Evolutionary conservation across 176 grass and related monocot genomes (phyloP), one percentile per base, ranked within the genome.

Genomic region (Avena eriantha): DNA sequence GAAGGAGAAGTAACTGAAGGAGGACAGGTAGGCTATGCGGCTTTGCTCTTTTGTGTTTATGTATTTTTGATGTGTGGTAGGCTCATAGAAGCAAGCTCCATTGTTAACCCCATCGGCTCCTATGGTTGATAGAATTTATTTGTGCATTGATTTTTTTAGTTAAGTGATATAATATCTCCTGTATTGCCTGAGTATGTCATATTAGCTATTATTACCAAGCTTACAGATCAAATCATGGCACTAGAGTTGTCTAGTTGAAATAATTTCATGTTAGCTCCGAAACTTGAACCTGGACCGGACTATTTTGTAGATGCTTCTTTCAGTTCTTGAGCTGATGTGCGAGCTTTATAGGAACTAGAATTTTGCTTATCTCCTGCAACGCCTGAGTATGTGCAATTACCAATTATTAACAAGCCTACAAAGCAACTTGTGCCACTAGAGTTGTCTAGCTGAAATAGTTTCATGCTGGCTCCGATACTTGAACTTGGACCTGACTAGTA

Each of bases 1-100:
- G 81, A 92, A 86, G 96, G 93, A 29, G 79, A 80, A 47, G 87
- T 98, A 77, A 94, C 55, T 74, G 96, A 85, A 73, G 96, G 96
- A 75, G 96, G 96, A 48, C 89, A 94, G 96, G 96, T 98, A 89
- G 35, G 82, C 31, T 82, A 73, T 89, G 22, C 35, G 36, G 9
- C 77, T 77, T 15, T 39, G n/a, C 16, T 53, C 7, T 65, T 65
- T 64, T 68, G 23, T 58, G 23, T 88, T 17, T 76, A 74, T 74
- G 69, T 75, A 57, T 76, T 31, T 55, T 89, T 22, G 21, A 66
- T 82, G 31, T 65, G 39, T 69, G 8, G 36, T 77, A 69, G 9
- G 18, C 80, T 77, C 36, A 51, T 82, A 54, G 19, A 82, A 51
- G 84, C 29, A 64, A 82, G 54, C 46, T 45, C 57, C 14, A 11